Conservation (phyloP, 768 basidiomycete species). For the Tricholoma furcatifolium region DNA sequence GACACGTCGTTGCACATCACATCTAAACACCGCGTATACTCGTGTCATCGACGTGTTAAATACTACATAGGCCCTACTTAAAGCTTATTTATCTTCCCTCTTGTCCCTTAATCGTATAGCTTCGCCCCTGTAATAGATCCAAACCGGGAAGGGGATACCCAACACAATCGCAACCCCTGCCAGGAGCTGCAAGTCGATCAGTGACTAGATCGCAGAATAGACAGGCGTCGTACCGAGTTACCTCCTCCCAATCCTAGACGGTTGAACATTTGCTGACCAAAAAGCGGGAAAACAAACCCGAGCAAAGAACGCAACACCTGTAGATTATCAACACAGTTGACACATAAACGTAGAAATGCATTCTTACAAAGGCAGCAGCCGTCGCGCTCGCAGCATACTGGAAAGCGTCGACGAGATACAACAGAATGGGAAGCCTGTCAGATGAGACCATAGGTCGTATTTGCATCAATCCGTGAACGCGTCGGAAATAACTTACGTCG, state of each 20-base stretch:
- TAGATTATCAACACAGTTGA: not conserved
- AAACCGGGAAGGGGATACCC: constrained; percentile 74
- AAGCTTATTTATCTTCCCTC: constrained; percentile 19
- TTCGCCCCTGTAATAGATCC: constrained; percentile 69
- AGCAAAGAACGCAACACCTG: constrained; percentile 45
- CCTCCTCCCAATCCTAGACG: constrained; percentile 63
- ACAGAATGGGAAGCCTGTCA: constrained; percentile 57
- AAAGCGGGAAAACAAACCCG: constrained; percentile 47
- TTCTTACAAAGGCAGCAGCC: constrained; percentile 57
- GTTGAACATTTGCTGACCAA: constrained; percentile 58
- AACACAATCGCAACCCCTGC: constrained; percentile 58
- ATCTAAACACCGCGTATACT: not conserved
- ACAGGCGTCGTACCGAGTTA: constrained; percentile 43
- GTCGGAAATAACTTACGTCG: constrained; percentile 40
- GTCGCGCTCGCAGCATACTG: constrained; percentile 67
- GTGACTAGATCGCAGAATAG: constrained; percentile 25
- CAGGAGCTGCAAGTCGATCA: constrained; percentile 21
- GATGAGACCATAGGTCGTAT: not conserved
- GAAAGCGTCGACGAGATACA: constrained; percentile 73
- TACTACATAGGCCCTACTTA: not conserved
- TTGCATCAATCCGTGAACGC: constrained; percentile 4
- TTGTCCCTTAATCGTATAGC: constrained; percentile 41
- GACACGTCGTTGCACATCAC: constrained; percentile 26
- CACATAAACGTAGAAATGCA: not conserved
- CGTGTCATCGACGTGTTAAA: no score